Evolutionary conservation across 371 early-diverging fungal genomes (phyloP).

Genomic region (Choanephora cucurbitarum): DNA sequence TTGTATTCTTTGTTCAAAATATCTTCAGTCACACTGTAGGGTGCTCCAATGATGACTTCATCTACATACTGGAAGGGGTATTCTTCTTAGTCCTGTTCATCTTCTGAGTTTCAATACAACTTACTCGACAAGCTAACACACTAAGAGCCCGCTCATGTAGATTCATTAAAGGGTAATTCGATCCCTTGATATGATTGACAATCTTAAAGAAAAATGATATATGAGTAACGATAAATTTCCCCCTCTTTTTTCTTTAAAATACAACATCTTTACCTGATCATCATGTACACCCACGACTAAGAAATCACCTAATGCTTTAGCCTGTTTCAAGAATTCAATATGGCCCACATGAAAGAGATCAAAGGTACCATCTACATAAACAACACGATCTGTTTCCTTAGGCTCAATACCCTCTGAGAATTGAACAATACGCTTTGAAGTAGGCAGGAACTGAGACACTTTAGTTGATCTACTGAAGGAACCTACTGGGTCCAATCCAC

Average conservation of each 20-base stretch:
- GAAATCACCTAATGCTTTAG: slow-evolving; percentile 84
- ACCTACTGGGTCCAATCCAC: no score
- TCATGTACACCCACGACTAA: slow-evolving; percentile 94
- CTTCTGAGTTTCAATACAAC: no score
- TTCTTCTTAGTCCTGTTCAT: no score
- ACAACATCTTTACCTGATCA: slow-evolving; percentile 86
- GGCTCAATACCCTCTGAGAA: slow-evolving; percentile 86
- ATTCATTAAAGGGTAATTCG: slow-evolving; percentile 93
- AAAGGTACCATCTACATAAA: slow-evolving; percentile 97
- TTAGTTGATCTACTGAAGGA: slow-evolving; percentile 16
- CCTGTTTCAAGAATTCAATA: slow-evolving; percentile 89
- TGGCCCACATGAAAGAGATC: slow-evolving; percentile 98
- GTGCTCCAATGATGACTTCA: slow-evolving; percentile 90
- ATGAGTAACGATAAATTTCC: no score
- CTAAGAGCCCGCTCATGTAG: slow-evolving; percentile 90
- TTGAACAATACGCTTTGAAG: slow-evolving; percentile 83
- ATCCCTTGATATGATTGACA: slow-evolving; percentile 86
- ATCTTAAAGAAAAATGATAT: no score
- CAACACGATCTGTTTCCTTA: slow-evolving; percentile 62
- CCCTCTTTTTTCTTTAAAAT: no score
- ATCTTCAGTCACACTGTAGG: slow-evolving; percentile 81
- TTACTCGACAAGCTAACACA: slow-evolving; percentile 88
- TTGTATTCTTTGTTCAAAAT: slow-evolving; percentile 79
- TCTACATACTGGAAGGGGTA: no score
- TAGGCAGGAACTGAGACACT: slow-evolving; percentile 87